Evolutionary conservation across 345 rosid species (phyloP).

Genomic region (Populus alba): DNA sequence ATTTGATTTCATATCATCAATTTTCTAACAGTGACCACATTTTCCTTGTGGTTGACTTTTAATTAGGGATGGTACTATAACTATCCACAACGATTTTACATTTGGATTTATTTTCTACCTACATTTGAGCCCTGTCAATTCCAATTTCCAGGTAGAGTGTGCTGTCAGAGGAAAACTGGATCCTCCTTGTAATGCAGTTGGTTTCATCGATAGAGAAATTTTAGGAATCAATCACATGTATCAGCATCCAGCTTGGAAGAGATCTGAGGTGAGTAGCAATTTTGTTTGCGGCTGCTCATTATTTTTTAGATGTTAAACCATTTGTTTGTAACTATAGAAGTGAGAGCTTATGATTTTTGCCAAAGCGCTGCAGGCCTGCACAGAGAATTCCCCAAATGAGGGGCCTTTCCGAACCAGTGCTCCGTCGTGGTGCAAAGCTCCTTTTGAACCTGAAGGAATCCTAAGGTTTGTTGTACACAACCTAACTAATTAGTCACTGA

Average conservation of each 20-base stretch:
- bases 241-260: conserved; percentile 84
- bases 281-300: neutral
- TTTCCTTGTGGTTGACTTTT: neutral
- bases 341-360: conserved; percentile 1
- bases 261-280: conserved; percentile 56
- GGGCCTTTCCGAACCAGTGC: conserved; percentile 55
- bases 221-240: conserved; percentile 77
- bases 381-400: conserved; percentile 54
- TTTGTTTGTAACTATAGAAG: neutral
- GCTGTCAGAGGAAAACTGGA: conserved; percentile 70
- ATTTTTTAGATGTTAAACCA: neutral
- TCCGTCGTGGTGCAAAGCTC: conserved; percentile 86
- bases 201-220: conserved; percentile 66
- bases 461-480: conserved; percentile 46
- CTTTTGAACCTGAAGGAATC: conserved; percentile 93
- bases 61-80: neutral
- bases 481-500: neutral
- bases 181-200: conserved; percentile 90
- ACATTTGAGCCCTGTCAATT: neutral
- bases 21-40: neutral
- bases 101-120: neutral
- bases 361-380: conserved; percentile 64
- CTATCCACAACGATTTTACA: no score
- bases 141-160: conserved; percentile 54
- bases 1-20: neutral